phyloP scores from a whole-genome alignment of 1,139 yeast genomes.

The Blastobotrys elegans region DNA sequence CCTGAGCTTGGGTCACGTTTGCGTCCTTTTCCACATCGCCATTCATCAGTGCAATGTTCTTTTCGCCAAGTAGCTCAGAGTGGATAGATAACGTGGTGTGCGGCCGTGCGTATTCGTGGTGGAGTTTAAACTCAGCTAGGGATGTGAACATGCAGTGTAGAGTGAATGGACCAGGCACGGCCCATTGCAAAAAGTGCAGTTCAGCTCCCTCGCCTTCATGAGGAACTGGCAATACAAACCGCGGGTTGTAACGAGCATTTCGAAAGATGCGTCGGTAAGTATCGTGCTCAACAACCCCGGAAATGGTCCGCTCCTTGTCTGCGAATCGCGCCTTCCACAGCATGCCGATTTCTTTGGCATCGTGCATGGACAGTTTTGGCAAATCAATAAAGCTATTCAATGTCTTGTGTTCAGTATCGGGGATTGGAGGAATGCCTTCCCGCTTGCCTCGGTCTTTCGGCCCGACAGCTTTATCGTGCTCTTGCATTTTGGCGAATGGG shows the following conservation, averaged over 20 bases:
- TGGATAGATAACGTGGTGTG: conserved; percentile 91
- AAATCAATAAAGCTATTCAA: conserved; percentile 65
- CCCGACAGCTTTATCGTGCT: conserved; percentile 37
- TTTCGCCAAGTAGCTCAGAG: conserved; percentile 60
- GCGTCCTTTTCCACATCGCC: conserved; percentile 76
- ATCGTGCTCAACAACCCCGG: conserved; percentile 55
- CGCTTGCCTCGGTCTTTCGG: conserved; percentile 28
- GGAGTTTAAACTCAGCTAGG: conserved; percentile 86
- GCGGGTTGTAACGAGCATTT: conserved; percentile 70
- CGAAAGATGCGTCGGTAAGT: conserved; percentile 58
- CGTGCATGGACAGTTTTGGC: conserved; percentile 51
- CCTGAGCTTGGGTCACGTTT: conserved; percentile 57
- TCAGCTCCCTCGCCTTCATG: conserved; percentile 54
- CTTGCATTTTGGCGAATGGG: conserved; percentile 51
- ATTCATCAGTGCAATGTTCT: conserved; percentile 76
- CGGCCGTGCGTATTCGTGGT: conserved; percentile 88
- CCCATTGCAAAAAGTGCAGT: conserved; percentile 92
- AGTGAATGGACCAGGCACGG: conserved; percentile 78
- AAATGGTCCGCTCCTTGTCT: conserved; percentile 52
- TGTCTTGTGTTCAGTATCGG: conserved; percentile 48
- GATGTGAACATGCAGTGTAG: conserved; percentile 89
- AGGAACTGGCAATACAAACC: conserved; percentile 44
- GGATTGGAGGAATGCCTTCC: conserved; percentile 9
- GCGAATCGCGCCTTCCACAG: conserved; percentile 89
- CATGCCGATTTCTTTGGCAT: conserved; percentile 64